phyloP scores from a whole-genome alignment of 768 basidiomycete species.

The Phylloporus arenicola region DNA sequence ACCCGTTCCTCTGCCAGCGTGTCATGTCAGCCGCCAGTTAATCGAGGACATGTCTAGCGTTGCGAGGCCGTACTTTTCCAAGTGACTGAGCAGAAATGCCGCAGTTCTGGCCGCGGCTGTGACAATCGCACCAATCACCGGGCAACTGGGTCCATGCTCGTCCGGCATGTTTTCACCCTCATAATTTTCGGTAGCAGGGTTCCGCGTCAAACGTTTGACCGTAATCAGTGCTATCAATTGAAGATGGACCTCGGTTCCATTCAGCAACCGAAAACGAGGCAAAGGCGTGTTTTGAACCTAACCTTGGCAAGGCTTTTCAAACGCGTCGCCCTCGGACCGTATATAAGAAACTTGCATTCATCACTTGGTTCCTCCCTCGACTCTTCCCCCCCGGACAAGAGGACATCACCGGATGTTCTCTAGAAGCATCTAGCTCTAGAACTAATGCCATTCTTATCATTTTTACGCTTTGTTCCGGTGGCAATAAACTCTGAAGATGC shows the following conservation, averaged over 20 bases:
- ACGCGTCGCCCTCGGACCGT: not conserved
- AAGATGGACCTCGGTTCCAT: conserved; percentile 10
- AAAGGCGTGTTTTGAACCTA: conserved; percentile 17
- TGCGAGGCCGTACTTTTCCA: not conserved
- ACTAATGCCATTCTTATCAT: not conserved
- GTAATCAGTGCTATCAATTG: not conserved
- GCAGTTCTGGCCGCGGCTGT: not conserved
- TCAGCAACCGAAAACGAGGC: conserved; percentile 22
- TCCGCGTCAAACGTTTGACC: not conserved
- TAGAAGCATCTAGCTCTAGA: not conserved
- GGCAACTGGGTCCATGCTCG: no score
- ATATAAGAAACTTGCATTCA: conserved; percentile 5
- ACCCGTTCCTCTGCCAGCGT: not conserved
- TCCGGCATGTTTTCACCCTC: not conserved
- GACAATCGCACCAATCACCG: not conserved
- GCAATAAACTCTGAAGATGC: conserved; percentile 13
- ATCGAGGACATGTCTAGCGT: not conserved
- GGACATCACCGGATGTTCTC: not conserved
- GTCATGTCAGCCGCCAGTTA: not conserved
- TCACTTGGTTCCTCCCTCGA: not conserved
- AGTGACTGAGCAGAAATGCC: not conserved
- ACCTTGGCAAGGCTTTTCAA: conserved; percentile 6
- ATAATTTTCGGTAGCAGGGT: not conserved
- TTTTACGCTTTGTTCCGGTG: conserved; percentile 11
- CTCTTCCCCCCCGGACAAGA: not conserved